Evolutionary conservation across 176 grass and related monocot genomes (phyloP), one percentile per base, ranked within the genome.

Genomic region (Paspalum vaginatum): DNA sequence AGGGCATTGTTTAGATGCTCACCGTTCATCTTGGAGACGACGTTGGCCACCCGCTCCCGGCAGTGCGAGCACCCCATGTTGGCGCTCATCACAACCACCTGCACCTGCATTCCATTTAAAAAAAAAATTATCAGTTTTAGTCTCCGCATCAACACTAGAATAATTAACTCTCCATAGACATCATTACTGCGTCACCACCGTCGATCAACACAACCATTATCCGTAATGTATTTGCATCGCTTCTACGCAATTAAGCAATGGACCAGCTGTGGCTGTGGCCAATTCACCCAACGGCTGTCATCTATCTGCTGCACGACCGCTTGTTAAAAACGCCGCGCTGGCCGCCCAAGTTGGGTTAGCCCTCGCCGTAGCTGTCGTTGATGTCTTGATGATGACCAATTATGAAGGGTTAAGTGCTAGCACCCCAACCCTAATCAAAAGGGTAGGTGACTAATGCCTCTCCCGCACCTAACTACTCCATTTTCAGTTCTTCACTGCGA

Each of bases 1-100:
- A 32, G 32, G 32, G 32, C 32, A 32, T 32, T 15, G 5, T 22
- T 14, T 32, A 18, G 61, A 85, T 85, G 72, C 88, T 95, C 59
- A 95, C 96, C 82, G 38, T 99, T 93, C 96, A 99, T 99, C 87
- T 91, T 99, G 84, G 96, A 93, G 81, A 99, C 86, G n/a, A 99
- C 84, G 49, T 85, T 89, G 53, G 96, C 85, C 51, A 99, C 86
- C 45, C 96, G 89, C 79, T 79, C 75, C 47, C 86, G 93, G 77
- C 96, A 99, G 75, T 95, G 96, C 20, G 68, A 84, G 20, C 96
- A 99, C 9, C 88, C 88, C 96, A 95, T 99, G 74, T 99, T 89
- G 72, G 96, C 96, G 79, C 81, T 99, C 90, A 99, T 91, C 55
- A 99, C 96, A 60, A 99, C 88, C 48, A 99, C 92, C 76, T 99